Conservation (phyloP, 2,329 filamentous ascomycete species). For the Sporothrix mexicana region DNA sequence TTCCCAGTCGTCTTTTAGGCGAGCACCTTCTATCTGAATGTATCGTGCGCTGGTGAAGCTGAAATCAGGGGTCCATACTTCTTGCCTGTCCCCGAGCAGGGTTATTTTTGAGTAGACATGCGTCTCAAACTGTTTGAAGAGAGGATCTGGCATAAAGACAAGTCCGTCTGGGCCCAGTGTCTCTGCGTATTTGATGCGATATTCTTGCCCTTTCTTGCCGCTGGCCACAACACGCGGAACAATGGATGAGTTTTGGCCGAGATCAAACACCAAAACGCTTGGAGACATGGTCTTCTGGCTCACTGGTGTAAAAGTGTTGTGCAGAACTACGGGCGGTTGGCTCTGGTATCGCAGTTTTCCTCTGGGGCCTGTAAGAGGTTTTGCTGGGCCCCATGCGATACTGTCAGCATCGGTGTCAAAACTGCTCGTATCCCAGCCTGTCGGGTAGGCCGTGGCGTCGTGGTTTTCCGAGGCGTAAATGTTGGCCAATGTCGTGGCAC, state of each 20-base stretch:
- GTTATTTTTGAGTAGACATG: neutral
- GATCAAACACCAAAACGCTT: neutral
- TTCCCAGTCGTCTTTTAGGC: neutral
- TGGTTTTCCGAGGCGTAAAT: neutral
- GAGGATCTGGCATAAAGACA: neutral
- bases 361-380: neutral
- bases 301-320: neutral
- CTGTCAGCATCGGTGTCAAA: neutral
- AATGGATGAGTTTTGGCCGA: neutral
- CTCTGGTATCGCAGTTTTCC: neutral
- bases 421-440: neutral
- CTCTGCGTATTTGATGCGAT: neutral
- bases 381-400: neutral
- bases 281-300: neutral
- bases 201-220: neutral
- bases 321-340: neutral
- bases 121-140: slow-evolving; percentile 5
- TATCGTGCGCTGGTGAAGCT: neutral
- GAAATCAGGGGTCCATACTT: neutral
- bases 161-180: neutral
- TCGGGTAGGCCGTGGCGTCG: neutral
- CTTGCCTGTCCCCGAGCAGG: neutral
- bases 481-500: neutral
- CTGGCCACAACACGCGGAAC: neutral
- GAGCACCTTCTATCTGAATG: neutral